These are phyloP conservation scores for Vigna angularis DNA, from an alignment of 306 rosid species.

Conservation along the genomic window DNA sequence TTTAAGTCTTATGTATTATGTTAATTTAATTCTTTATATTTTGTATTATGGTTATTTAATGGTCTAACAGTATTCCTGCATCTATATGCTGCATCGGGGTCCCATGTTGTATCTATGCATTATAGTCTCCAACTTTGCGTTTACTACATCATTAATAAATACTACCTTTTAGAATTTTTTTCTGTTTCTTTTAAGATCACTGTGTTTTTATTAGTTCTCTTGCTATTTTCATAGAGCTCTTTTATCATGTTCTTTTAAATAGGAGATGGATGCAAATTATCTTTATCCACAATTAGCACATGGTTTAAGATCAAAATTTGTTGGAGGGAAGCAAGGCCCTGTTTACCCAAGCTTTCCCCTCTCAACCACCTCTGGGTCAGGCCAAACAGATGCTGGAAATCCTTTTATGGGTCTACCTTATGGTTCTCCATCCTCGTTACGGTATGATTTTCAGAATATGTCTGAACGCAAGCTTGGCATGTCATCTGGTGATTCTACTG, in stretches of 20 bases:
- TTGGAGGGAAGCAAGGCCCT: conserved; percentile 35
- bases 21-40: background rate
- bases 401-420: conserved; percentile 39
- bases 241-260: background rate
- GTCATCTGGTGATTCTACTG: conserved; percentile 28
- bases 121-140: background rate
- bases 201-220: background rate
- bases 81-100: background rate
- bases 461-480: conserved; percentile 32
- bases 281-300: conserved; percentile 31
- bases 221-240: background rate
- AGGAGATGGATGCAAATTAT: conserved; percentile 39
- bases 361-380: conserved; percentile 32
- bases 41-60: background rate
- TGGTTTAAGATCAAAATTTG: conserved; percentile 41
- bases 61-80: background rate
- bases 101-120: background rate
- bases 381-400: conserved; percentile 32
- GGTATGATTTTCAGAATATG: conserved; percentile 33
- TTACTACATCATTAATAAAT: background rate
- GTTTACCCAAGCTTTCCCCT: conserved; percentile 14
- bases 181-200: conserved; percentile 9
- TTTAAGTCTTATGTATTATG: background rate
- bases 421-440: conserved; percentile 35
- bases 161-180: conserved; percentile 2